Conservation (phyloP, 257 asterid species). For the Scutellaria barbata region DNA sequence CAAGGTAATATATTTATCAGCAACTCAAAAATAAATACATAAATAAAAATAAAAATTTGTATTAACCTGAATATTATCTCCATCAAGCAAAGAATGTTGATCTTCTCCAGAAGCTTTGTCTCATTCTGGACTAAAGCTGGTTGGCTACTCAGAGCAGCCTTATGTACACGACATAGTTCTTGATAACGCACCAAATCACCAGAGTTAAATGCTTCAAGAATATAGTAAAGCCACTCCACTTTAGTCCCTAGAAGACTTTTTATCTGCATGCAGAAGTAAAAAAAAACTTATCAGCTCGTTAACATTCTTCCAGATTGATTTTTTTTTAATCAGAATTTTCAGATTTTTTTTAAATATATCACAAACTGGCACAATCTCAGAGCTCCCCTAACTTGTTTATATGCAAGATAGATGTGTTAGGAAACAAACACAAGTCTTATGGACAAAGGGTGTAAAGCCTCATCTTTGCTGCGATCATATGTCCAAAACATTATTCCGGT, state of each 20-base stretch:
- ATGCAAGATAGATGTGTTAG: not conserved
- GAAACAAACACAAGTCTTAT: not conserved
- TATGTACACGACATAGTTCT: slow-evolving; percentile 80
- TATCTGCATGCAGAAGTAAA: slow-evolving; percentile 52
- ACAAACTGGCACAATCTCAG: slow-evolving; percentile 4
- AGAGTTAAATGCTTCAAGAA: slow-evolving; percentile 88
- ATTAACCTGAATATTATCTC: slow-evolving; percentile 90
- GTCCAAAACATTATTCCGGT: not conserved
- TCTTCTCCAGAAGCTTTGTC: slow-evolving; percentile 91
- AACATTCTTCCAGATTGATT: not conserved
- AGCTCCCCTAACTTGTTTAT: slow-evolving; percentile 5
- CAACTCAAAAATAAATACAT: not conserved
- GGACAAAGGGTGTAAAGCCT: not conserved
- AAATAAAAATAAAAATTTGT: not conserved
- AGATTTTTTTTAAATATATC: not conserved
- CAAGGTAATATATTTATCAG: slow-evolving; percentile 6
- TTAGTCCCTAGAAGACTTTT: slow-evolving; percentile 84
- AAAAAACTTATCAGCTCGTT: slow-evolving; percentile 16
- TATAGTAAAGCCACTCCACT: slow-evolving; percentile 88
- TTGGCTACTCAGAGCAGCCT: slow-evolving; percentile 80
- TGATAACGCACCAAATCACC: slow-evolving; percentile 88
- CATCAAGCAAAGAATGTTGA: slow-evolving; percentile 96
- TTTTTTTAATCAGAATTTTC: not conserved
- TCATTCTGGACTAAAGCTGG: slow-evolving; percentile 93
- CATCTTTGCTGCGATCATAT: not conserved